These are phyloP conservation scores for Arthrobotrys megalospora DNA, from an alignment of 2,329 filamentous ascomycete genomes.

Conservation along the genomic window DNA sequence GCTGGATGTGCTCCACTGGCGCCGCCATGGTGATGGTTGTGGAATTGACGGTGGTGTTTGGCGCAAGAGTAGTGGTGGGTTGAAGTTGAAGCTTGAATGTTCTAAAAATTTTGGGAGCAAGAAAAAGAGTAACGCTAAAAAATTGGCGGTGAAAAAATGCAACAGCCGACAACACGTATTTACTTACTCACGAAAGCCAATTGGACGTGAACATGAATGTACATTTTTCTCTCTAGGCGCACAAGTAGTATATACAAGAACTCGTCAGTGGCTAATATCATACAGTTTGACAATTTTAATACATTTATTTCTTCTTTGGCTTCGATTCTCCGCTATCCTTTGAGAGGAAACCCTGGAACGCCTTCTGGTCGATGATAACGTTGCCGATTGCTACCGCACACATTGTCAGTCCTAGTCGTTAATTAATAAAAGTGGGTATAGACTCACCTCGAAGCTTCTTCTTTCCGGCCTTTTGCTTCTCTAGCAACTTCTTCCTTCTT, in stretches of 20 bases:
- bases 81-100: conserved; percentile 18
- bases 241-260: conserved; percentile 36
- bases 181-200: background rate
- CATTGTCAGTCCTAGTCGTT: conserved; percentile 8
- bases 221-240: background rate
- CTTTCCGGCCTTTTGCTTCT: conserved; percentile 96
- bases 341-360: conserved; percentile 92
- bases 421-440: background rate
- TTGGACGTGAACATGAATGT: background rate
- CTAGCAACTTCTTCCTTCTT: conserved; percentile 85
- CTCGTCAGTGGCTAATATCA: conserved; percentile 7
- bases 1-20: conserved; percentile 83
- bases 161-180: conserved; percentile 54
- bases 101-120: conserved; percentile 16
- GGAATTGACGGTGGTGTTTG: conserved; percentile 1
- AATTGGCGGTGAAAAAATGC: conserved; percentile 35
- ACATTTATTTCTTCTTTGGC: conserved; percentile 37
- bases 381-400: conserved; percentile 76
- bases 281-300: background rate
- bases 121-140: conserved; percentile 25
- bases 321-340: conserved; percentile 72
- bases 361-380: conserved; percentile 94
- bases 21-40: conserved; percentile 78
- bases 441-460: conserved; percentile 78
- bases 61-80: background rate